Base-by-base conservation (phyloP, 2,329 filamentous ascomycete genomes). In the Fusarium stilboides region DNA sequence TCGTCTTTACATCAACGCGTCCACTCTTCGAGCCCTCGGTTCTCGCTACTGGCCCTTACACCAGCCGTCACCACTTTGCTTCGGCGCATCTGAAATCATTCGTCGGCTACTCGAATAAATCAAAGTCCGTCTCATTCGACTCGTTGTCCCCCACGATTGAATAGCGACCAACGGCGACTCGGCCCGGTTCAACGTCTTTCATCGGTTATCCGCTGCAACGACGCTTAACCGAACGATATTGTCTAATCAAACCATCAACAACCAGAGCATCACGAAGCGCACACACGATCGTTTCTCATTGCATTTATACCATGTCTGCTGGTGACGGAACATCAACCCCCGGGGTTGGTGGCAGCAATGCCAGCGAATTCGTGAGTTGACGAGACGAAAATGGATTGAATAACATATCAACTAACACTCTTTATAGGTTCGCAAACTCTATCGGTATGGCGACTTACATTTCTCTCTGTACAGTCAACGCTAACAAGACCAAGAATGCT, bases 361-460 rank as follows among this genome's bases (percentile, higher is more conserved):
- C 94, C 68, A 97, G 94, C 86, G 94, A 97, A 84, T 97, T 97
- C 87, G 94, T 97, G 85, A 86, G 92, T 92, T 45, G 34, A 22
- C 34, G 13, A 34, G 46, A 39, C 28, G 28, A 37, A 37, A 43
- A 54, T 40, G 33, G 20, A 8, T 20, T 26, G 20, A 17, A 20
- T 45, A 31, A 34, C 26, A 43, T 47, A 40, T 56, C 50, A 52
- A 59, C 60, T 81, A 75, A 81, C 68, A 61, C 44, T 45, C 31
- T 63, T 74, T 70, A 53, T 74, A 98, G 94, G 94, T 98, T 83
- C 94, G 95, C 85, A 98, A 98, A 84, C 86, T 98, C 71, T 98
- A 98, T 87, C 97, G 97, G 95, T 98, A 90, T 82, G 65, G 52
- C 36, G 43, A 26, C 22, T 33, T 49, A 17, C 12, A 12, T 36